Percentiles rank a stretch among this genome's conserved stretches.
Conservation (phyloP, 116 monocot species). For the Papilionanthe hybrid region DNA sequence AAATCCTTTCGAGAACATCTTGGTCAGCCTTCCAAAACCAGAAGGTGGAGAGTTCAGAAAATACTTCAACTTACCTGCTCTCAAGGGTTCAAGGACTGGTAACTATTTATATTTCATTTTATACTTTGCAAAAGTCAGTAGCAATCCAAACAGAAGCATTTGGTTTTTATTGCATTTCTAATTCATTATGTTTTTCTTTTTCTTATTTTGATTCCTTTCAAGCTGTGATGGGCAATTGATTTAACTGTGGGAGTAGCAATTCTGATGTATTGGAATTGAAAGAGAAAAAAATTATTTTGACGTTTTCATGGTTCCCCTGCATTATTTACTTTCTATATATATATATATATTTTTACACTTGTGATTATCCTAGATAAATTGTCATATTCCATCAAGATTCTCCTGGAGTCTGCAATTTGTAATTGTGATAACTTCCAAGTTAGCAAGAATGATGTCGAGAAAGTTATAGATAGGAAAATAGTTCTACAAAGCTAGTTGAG, state of each 20-base stretch:
- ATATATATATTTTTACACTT: neutral
- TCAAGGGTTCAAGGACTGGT: slow-evolving; percentile 83
- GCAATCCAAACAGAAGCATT: neutral
- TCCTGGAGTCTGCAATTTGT: slow-evolving; percentile 75
- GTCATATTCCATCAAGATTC: slow-evolving; percentile 71
- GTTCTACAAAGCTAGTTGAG: slow-evolving; percentile 63
- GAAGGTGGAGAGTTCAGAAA: slow-evolving; percentile 78
- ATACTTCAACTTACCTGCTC: slow-evolving; percentile 81
- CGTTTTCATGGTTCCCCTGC: neutral
- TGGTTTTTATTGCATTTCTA: neutral
- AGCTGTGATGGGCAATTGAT: neutral
- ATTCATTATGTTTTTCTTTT: neutral
- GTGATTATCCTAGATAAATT: slow-evolving; percentile 39
- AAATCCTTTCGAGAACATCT: slow-evolving; percentile 50
- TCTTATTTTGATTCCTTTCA: neutral
- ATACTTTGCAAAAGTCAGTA: neutral
- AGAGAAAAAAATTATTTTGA: neutral
- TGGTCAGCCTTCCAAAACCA: slow-evolving; percentile 65
- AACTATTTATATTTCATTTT: neutral
- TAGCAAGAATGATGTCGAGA: slow-evolving; percentile 72
- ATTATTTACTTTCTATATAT: neutral
- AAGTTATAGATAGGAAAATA: slow-evolving; percentile 79
- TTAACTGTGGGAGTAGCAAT: neutral
- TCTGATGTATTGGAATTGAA: too few species aligned
- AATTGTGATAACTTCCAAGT: slow-evolving; percentile 84